Percentiles rank a stretch among this genome's conserved stretches.
Evolutionary conservation across 1,284 basidiomycete species (phyloP).

Genomic region (Boletellus deceptivus): DNA sequence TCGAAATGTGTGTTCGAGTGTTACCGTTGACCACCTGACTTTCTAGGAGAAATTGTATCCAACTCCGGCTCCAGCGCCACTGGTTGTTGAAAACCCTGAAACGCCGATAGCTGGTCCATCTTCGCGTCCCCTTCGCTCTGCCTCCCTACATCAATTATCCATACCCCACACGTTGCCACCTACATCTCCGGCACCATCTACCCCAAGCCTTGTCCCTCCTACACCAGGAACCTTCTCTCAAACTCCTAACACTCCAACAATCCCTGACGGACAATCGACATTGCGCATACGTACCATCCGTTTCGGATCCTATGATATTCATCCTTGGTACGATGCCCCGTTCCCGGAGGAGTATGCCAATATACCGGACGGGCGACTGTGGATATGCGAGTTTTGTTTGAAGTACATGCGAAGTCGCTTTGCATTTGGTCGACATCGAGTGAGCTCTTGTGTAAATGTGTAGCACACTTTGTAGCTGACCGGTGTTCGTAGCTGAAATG

Average conservation of each 20-base stretch:
- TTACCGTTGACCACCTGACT: slow-evolving; percentile 11
- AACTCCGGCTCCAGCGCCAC: slow-evolving; percentile 37
- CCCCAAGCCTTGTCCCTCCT: slow-evolving; percentile 37
- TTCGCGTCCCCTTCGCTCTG: slow-evolving; percentile 62
- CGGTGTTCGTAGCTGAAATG: slow-evolving; percentile 75
- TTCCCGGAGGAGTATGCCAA: slow-evolving; percentile 97
- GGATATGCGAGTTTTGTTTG: slow-evolving; percentile 98
- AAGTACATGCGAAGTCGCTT: slow-evolving; percentile 99
- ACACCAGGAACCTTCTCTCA: slow-evolving; percentile 35
- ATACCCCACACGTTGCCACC: slow-evolving; percentile 31
- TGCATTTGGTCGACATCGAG: slow-evolving; percentile 83
- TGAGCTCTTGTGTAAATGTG: slow-evolving; percentile 38
- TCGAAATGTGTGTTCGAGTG: not conserved
- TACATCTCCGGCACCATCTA: slow-evolving; percentile 39
- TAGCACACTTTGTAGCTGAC: slow-evolving; percentile 17
- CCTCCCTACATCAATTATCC: slow-evolving; percentile 39
- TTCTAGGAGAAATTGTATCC: slow-evolving; percentile 53
- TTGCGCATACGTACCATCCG: slow-evolving; percentile 85
- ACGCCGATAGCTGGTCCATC: slow-evolving; percentile 55
- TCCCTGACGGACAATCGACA: slow-evolving; percentile 36
- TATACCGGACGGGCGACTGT: slow-evolving; percentile 89
- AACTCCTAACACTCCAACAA: slow-evolving; percentile 23
- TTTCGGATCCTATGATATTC: slow-evolving; percentile 93
- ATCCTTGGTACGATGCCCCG: slow-evolving; percentile 99
- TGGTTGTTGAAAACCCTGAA: slow-evolving; percentile 40